These are phyloP conservation scores for Cystobasidium pallidum DNA, from an alignment of 1,284 basidiomycete genomes.

Conservation along the genomic window DNA sequence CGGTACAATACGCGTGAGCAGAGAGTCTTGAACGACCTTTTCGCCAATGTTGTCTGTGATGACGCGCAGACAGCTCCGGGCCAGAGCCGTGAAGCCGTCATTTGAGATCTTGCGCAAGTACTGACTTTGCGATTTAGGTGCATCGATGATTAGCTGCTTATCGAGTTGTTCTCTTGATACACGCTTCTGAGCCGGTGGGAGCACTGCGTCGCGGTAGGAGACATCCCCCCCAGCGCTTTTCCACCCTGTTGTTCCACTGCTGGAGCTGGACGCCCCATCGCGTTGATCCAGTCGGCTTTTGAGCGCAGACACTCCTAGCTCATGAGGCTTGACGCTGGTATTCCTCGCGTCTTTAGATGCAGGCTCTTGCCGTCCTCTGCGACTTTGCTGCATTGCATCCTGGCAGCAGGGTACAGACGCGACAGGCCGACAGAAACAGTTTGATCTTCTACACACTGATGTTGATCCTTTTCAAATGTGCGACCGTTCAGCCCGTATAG, in stretches of 20 bases:
- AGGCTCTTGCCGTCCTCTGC: background rate
- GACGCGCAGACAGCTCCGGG: slow-evolving; percentile 37
- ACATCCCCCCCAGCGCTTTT: slow-evolving; percentile 27
- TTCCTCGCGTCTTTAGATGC: background rate
- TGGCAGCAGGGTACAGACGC: background rate
- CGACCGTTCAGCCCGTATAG: background rate
- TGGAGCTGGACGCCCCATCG: background rate
- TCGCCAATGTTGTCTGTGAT: slow-evolving; percentile 18
- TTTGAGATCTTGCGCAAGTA: slow-evolving; percentile 26
- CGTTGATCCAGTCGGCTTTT: background rate
- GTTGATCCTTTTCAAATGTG: background rate
- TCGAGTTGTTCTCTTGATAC: slow-evolving; percentile 26
- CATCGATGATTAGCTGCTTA: slow-evolving; percentile 7
- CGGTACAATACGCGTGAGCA: background rate
- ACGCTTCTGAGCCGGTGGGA: slow-evolving; percentile 33
- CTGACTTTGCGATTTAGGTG: background rate
- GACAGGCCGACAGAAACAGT: background rate
- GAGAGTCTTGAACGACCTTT: slow-evolving; percentile 22
- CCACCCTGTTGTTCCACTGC: slow-evolving; percentile 21
- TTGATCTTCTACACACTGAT: background rate
- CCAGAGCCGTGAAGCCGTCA: slow-evolving; percentile 12
- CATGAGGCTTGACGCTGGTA: background rate
- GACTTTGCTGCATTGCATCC: slow-evolving; percentile 8
- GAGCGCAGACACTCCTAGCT: background rate
- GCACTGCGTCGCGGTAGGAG: slow-evolving; percentile 24